Evolutionary conservation across 495 filamentous ascomycete species (phyloP).

Genomic region (Rhypophila decipiens): DNA sequence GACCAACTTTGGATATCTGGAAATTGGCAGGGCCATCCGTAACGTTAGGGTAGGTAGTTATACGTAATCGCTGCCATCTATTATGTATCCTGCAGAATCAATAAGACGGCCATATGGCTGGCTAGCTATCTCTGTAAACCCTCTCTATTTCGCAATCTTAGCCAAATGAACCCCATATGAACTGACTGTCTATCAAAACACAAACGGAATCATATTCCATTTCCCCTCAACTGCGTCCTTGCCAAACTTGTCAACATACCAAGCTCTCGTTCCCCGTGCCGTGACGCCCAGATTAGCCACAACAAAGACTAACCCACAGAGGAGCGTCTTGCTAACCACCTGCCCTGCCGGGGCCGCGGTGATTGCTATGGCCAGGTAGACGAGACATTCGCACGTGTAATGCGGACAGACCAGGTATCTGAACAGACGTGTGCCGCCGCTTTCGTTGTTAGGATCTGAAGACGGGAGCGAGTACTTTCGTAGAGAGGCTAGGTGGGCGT

Average conservation of each 20-base stretch:
- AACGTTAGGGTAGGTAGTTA: no score
- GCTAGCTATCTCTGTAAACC: no score
- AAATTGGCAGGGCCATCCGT: no score
- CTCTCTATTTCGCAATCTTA: no score
- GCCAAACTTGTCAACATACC: constrained; percentile 81
- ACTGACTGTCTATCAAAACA: constrained; percentile 49
- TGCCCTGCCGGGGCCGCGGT: constrained; percentile 59
- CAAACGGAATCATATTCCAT: constrained; percentile 77
- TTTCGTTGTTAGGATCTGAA: no score
- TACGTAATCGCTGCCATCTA: no score
- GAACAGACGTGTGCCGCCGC: constrained; percentile 59
- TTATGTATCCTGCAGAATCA: no score
- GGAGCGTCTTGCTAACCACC: constrained; percentile 66
- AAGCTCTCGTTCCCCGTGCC: constrained; percentile 66
- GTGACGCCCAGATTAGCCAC: constrained; percentile 74
- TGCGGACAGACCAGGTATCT: constrained; percentile 72
- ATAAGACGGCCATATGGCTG: no score
- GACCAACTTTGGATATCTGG: no score
- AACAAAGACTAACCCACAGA: constrained; percentile 65
- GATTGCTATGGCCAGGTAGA: constrained; percentile 75
- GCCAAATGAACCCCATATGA: no score
- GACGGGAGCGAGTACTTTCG: constrained; percentile 83
- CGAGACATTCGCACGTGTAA: constrained; percentile 78
- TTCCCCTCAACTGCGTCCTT: constrained; percentile 54
- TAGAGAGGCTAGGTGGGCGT: constrained; percentile 70